Evolutionary conservation across 2,329 filamentous ascomycete genomes (phyloP).

Genomic region (Ceratocystis albifundus): DNA sequence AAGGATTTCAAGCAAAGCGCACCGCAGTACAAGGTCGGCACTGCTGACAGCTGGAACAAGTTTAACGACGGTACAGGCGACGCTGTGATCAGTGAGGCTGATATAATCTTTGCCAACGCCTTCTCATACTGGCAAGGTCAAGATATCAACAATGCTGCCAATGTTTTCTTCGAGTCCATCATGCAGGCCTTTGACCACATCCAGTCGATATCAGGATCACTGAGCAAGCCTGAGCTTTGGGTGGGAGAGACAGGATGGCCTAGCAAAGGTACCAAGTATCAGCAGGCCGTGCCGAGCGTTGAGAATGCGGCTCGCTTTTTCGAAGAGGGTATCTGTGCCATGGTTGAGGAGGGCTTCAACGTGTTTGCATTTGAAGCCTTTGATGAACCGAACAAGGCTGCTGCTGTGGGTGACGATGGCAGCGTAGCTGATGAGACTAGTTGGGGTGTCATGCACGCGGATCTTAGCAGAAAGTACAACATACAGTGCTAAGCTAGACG

Average conservation of each 20-base stretch:
- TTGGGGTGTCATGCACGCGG: conserved; percentile 56
- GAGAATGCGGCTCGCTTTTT: conserved; percentile 50
- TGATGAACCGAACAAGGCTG: conserved; percentile 61
- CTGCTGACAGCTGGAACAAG: conserved; percentile 64
- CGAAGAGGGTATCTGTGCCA: conserved; percentile 49
- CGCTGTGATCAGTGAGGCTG: conserved; percentile 46
- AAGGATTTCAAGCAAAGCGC: conserved; percentile 46
- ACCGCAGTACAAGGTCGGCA: conserved; percentile 48
- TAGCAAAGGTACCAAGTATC: conserved; percentile 51
- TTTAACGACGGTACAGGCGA: conserved; percentile 57
- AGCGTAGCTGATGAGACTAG: conserved; percentile 50
- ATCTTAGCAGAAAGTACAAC: conserved; percentile 45
- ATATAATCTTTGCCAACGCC: conserved; percentile 54
- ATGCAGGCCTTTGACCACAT: conserved; percentile 52
- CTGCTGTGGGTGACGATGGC: conserved; percentile 51
- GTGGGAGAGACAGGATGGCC: conserved; percentile 60
- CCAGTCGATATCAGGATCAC: conserved; percentile 42
- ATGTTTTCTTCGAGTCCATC: conserved; percentile 57
- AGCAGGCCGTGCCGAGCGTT: conserved; percentile 47
- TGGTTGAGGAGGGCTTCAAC: conserved; percentile 54
- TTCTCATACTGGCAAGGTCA: conserved; percentile 64
- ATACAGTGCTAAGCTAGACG: conserved; percentile 26
- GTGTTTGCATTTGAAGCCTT: conserved; percentile 65
- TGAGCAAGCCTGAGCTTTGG: conserved; percentile 48
- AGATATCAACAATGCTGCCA: conserved; percentile 41